Percentiles rank a stretch among this genome's conserved stretches.
These are phyloP conservation scores for Taphrina flavorubra DNA, from an alignment of 1,139 yeast genomes.

Conservation along the genomic window DNA sequence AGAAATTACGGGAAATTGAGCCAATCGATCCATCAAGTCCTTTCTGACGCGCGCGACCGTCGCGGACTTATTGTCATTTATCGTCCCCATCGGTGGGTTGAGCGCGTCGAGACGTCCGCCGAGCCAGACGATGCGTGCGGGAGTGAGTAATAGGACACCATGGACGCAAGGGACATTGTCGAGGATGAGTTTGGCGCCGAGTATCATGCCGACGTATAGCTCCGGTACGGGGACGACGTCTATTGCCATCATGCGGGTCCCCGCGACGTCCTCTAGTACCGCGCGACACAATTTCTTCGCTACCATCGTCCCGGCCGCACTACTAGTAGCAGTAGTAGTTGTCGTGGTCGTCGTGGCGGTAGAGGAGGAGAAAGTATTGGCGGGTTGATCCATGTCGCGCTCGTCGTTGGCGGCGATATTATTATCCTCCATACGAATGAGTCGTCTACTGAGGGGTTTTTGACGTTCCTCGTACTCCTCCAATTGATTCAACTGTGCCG, in stretches of 20 bases:
- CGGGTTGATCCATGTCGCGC: no score
- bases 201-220: conserved; percentile 2
- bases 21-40: conserved; percentile 2
- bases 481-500: background rate
- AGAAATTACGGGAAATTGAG: background rate
- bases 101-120: conserved; percentile 14
- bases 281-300: conserved; percentile 10
- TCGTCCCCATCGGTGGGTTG: background rate
- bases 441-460: background rate
- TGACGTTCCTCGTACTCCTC: conserved; percentile 18
- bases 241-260: background rate
- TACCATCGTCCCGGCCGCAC: background rate
- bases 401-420: no score
- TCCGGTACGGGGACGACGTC: background rate
- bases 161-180: background rate
- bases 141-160: conserved; percentile 13
- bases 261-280: background rate
- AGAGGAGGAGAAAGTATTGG: background rate
- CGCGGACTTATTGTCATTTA: background rate
- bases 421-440: background rate
- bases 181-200: conserved; percentile 15
- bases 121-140: conserved; percentile 8
- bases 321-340: no score
- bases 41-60: background rate
- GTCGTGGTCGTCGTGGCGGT: background rate